A percentile compares a stretch with the other conserved stretches of the same genome.
phyloP scores from a whole-genome alignment of 129 eudicot species.

The Logfia minima region DNA sequence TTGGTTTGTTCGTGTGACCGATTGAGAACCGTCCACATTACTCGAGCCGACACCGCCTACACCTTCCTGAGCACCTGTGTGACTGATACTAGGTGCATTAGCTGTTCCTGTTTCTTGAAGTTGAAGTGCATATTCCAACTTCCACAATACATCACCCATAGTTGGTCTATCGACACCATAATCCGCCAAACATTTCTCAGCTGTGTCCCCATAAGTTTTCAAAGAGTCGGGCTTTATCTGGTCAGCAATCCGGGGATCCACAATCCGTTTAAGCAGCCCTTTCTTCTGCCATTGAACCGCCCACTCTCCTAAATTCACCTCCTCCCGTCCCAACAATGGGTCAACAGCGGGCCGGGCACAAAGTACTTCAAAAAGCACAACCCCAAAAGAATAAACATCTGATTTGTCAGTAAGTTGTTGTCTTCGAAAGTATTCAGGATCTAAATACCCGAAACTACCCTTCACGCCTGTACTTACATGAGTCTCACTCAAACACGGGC shows the following conservation, averaged over 20 bases:
- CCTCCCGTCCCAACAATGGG: conserved; percentile 46
- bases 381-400: conserved; percentile 19
- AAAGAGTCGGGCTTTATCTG: conserved; percentile 14
- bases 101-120: conserved; percentile 51
- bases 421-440: conserved; percentile 14
- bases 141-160: conserved; percentile 92
- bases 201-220: conserved; percentile 44
- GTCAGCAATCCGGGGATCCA: conserved; percentile 11
- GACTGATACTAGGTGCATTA: conserved; percentile 9
- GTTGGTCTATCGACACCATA: conserved; percentile 87
- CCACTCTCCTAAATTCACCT: conserved; percentile 84
- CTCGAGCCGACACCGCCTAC: conserved; percentile 28
- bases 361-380: conserved; percentile 15
- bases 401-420: conserved; percentile 26
- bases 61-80: conserved; percentile 22
- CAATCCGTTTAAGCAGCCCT: conserved; percentile 38
- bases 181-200: conserved; percentile 83
- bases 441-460: conserved; percentile 72
- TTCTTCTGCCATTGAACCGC: conserved; percentile 67
- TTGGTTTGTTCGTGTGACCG: conserved; percentile 48
- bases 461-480: conserved; percentile 88
- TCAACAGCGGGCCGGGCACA: conserved; percentile 16
- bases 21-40: conserved; percentile 39
- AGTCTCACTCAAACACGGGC: conserved; percentile 75
- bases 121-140: conserved; percentile 74